Evolutionary conservation across 768 basidiomycete genomes (phyloP).

Genomic region (Lyophyllum decastes): DNA sequence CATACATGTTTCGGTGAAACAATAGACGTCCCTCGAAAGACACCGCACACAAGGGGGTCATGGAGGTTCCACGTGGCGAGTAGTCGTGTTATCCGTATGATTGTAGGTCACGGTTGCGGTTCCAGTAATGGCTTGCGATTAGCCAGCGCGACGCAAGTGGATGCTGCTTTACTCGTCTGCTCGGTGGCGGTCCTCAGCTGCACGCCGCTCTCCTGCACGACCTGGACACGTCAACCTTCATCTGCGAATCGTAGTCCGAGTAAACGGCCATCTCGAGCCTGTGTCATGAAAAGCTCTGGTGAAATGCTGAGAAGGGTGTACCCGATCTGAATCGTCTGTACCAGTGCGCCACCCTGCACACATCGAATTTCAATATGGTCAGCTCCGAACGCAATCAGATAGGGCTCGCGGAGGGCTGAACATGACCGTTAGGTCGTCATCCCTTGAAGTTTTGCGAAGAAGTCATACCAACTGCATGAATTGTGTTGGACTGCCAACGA

Average conservation of each 20-base stretch:
- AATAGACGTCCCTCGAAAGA: too few relatives aligned
- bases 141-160: not conserved
- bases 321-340: constrained; percentile 66
- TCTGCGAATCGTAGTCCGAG: constrained; percentile 13
- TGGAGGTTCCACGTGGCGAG: too few relatives aligned
- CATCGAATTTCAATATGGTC: constrained; percentile 78
- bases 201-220: not conserved
- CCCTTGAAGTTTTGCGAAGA: not conserved
- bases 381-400: constrained; percentile 75
- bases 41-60: too few relatives aligned
- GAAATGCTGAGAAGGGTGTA: constrained; percentile 17
- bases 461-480: constrained; percentile 8
- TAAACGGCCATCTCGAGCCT: constrained; percentile 12
- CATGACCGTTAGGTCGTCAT: not conserved
- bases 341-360: constrained; percentile 65
- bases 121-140: too few relatives aligned
- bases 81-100: too few relatives aligned
- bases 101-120: too few relatives aligned
- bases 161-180: not conserved
- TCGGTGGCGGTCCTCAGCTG: not conserved
- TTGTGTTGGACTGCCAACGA: constrained; percentile 7
- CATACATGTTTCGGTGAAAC: too few relatives aligned
- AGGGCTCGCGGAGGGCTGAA: constrained; percentile 75
- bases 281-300: constrained; percentile 12
- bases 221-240: not conserved